These are phyloP conservation scores for Yamadazyma diddensiae DNA, from an alignment of 1,139 yeast species.

Conservation along the genomic window DNA sequence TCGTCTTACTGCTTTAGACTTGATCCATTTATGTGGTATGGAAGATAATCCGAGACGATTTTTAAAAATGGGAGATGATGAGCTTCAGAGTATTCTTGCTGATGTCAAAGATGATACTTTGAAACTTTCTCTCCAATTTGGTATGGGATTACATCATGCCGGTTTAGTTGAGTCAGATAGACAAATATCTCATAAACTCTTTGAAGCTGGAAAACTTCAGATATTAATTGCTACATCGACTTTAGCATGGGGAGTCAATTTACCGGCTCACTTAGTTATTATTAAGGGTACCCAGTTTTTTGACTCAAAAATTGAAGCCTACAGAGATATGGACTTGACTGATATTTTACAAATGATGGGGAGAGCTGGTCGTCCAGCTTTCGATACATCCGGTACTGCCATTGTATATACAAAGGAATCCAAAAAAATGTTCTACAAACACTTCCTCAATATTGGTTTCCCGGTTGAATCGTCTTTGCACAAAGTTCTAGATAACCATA, in stretches of 20 bases:
- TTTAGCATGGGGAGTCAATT: conserved; percentile 95
- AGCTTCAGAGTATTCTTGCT: conserved; percentile 58
- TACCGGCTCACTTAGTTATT: conserved; percentile 91
- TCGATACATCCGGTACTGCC: conserved; percentile 92
- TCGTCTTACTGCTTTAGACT: conserved; percentile 86
- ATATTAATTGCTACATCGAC: conserved; percentile 92
- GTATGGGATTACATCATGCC: conserved; percentile 97
- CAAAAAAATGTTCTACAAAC: conserved; percentile 89
- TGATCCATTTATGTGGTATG: conserved; percentile 91
- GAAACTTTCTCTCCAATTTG: conserved; percentile 81
- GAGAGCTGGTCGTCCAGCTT: conserved; percentile 96
- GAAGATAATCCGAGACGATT: conserved; percentile 92
- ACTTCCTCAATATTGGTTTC: conserved; percentile 90
- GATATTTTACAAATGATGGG: conserved; percentile 92
- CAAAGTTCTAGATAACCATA: conserved; percentile 87
- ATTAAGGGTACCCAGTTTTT: conserved; percentile 92
- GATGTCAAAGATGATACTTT: conserved; percentile 88
- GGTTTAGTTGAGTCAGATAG: conserved; percentile 93
- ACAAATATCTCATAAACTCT: conserved; percentile 78
- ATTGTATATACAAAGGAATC: conserved; percentile 91
- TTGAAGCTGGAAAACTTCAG: conserved; percentile 83
- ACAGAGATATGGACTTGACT: conserved; percentile 86
- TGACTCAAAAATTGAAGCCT: conserved; percentile 78
- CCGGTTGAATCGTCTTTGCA: conserved; percentile 97
- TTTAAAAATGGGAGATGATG: conserved; percentile 71